Conservation (phyloP, 495 filamentous ascomycete species). For the Hypoxylon lenormandii region DNA sequence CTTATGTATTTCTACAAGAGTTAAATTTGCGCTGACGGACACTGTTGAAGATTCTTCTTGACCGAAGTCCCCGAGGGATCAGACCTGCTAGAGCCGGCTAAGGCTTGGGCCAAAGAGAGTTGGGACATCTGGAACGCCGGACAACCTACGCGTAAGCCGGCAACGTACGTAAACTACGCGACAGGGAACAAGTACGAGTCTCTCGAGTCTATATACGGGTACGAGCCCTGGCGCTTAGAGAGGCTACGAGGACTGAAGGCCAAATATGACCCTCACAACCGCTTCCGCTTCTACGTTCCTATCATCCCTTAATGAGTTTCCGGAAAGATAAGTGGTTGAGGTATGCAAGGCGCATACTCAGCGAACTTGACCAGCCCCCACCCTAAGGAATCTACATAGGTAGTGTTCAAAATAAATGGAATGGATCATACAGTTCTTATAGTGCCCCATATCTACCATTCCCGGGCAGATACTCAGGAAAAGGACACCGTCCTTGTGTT, state of each 20-base stretch:
- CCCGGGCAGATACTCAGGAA: no score
- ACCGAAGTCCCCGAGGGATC: not conserved
- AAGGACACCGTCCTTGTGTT: no score
- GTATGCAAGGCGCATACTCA: no score
- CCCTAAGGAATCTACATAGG: no score
- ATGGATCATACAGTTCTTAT: no score
- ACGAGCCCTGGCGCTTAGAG: constrained; percentile 62
- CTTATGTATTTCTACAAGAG: not conserved
- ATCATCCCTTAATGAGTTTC: constrained; percentile 44
- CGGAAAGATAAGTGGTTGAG: no score
- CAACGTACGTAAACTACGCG: constrained; percentile 67
- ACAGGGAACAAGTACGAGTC: constrained; percentile 63
- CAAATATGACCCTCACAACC: constrained; percentile 66
- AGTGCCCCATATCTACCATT: no score
- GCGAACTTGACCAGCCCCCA: no score
- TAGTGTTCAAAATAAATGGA: no score
- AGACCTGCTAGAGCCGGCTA: not conserved
- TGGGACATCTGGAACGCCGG: constrained; percentile 52
- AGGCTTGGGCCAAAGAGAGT: constrained; percentile 46
- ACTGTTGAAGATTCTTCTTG: not conserved
- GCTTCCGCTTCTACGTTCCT: constrained; percentile 65
- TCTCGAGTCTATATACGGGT: constrained; percentile 56
- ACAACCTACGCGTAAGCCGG: constrained; percentile 45
- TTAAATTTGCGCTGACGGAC: not conserved
- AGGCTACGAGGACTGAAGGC: constrained; percentile 62